Conservation (phyloP, 2,329 filamentous ascomycete genomes). For the Aspergillaceae sp. region DNA sequence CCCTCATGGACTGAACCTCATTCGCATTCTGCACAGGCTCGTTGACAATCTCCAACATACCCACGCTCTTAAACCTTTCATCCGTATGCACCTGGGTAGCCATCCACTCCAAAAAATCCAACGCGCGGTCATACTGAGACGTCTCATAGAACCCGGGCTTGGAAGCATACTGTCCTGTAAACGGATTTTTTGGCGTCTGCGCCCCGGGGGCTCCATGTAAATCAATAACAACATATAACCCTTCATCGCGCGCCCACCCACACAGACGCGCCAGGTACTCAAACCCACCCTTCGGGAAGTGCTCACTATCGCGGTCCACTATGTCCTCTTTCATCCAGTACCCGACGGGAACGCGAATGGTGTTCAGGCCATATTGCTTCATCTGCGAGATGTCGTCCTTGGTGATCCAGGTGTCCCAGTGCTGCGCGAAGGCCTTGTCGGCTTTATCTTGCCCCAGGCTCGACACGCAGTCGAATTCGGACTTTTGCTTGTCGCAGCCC, state of each 20-base stretch:
- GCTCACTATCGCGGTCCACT: slow-evolving; percentile 40
- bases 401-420: slow-evolving; percentile 46
- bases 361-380: slow-evolving; percentile 44
- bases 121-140: slow-evolving; percentile 49
- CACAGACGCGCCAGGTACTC: slow-evolving; percentile 41
- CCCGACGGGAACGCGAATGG: slow-evolving; percentile 47
- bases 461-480: slow-evolving; percentile 49
- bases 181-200: slow-evolving; percentile 39
- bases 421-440: slow-evolving; percentile 41
- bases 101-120: slow-evolving; percentile 50
- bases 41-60: slow-evolving; percentile 52
- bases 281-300: slow-evolving; percentile 44
- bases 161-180: slow-evolving; percentile 39
- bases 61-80: slow-evolving; percentile 45
- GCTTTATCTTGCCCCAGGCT: slow-evolving; percentile 40
- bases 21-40: slow-evolving; percentile 43
- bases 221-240: slow-evolving; percentile 48
- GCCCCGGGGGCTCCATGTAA: slow-evolving; percentile 46
- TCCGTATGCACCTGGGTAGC: slow-evolving; percentile 44
- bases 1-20: slow-evolving; percentile 28
- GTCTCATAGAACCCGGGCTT: slow-evolving; percentile 48
- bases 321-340: slow-evolving; percentile 49
- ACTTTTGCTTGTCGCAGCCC: slow-evolving; percentile 39
- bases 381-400: slow-evolving; percentile 44
- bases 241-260: slow-evolving; percentile 41